phyloP scores from a whole-genome alignment of 2,329 filamentous ascomycete species.

The Colletotrichum tropicale region DNA sequence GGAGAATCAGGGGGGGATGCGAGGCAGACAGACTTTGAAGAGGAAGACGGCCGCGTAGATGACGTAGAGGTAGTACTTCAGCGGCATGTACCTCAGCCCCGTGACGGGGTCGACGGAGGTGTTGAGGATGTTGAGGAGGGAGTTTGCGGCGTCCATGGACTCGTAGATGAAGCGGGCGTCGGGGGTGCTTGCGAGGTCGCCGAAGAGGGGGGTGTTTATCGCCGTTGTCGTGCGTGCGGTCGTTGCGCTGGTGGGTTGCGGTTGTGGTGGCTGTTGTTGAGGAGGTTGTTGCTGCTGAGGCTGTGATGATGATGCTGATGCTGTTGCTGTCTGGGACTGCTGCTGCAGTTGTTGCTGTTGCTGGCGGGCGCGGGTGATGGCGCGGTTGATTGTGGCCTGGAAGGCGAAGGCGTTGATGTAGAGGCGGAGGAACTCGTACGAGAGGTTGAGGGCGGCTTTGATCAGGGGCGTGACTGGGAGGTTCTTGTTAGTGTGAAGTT shows the following conservation, averaged over 20 bases:
- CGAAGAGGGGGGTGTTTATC: constrained; percentile 35
- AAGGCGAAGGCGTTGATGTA: constrained; percentile 81
- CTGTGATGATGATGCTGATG: neutral
- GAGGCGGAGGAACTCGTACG: constrained; percentile 74
- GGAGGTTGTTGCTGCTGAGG: neutral
- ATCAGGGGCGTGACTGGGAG: constrained; percentile 60
- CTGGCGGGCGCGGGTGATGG: constrained; percentile 31
- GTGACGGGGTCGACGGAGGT: constrained; percentile 62
- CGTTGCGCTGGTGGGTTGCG: constrained; percentile 23
- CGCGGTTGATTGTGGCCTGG: constrained; percentile 67
- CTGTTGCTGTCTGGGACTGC: neutral
- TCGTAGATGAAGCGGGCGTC: constrained; percentile 72
- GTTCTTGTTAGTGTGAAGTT: neutral
- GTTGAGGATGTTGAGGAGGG: constrained; percentile 63
- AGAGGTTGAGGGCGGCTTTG: constrained; percentile 71
- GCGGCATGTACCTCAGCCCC: constrained; percentile 66
- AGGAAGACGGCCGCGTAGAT: constrained; percentile 70
- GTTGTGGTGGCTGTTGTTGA: constrained; percentile 24
- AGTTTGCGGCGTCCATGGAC: constrained; percentile 67
- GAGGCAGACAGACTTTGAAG: constrained; percentile 55
- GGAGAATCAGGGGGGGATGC: no score
- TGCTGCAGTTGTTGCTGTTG: constrained; percentile 5
- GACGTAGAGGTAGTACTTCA: constrained; percentile 65
- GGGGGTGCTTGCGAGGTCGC: constrained; percentile 62
- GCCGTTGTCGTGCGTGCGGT: neutral